phyloP scores from a whole-genome alignment of 108 stramenopile species.

The Cyclotella kingstonii region DNA sequence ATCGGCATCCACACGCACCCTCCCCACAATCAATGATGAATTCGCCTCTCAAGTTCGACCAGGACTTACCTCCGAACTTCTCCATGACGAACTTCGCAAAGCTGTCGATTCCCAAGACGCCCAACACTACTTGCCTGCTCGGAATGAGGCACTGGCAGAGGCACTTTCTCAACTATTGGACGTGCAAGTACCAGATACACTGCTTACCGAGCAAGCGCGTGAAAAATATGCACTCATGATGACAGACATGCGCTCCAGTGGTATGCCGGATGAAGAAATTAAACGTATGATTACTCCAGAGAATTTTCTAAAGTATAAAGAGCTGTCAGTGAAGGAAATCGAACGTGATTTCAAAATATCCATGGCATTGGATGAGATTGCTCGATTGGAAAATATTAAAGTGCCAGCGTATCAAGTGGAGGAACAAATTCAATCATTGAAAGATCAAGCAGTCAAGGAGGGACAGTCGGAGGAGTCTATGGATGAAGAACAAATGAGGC shows the following conservation, averaged over 20 bases:
- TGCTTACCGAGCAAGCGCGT: constrained; percentile 88
- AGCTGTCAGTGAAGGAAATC: constrained; percentile 76
- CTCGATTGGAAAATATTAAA: constrained; percentile 71
- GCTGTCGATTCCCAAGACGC: constrained; percentile 88
- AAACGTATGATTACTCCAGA: constrained; percentile 89
- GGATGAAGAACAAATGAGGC: constrained; percentile 69
- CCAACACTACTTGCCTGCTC: constrained; percentile 74
- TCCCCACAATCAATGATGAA: constrained; percentile 89
- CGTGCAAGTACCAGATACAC: constrained; percentile 88
- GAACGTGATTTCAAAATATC: constrained; percentile 78
- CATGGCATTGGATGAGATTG: constrained; percentile 87
- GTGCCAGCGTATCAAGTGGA: constrained; percentile 82
- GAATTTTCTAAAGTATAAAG: constrained; percentile 94
- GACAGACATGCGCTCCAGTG: constrained; percentile 88
- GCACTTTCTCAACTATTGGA: constrained; percentile 72
- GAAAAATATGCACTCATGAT: constrained; percentile 96
- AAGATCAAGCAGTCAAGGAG: constrained; percentile 66
- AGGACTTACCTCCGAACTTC: constrained; percentile 74
- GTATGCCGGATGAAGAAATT: constrained; percentile 88
- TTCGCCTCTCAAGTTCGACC: constrained; percentile 82
- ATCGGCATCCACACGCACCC: constrained; percentile 63
- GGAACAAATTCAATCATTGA: constrained; percentile 73
- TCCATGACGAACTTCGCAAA: constrained; percentile 79
- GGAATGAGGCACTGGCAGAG: constrained; percentile 78
- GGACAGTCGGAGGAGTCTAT: constrained; percentile 54